phyloP scores from a whole-genome alignment of 768 basidiomycete genomes.

The Lenzites betulinus region DNA sequence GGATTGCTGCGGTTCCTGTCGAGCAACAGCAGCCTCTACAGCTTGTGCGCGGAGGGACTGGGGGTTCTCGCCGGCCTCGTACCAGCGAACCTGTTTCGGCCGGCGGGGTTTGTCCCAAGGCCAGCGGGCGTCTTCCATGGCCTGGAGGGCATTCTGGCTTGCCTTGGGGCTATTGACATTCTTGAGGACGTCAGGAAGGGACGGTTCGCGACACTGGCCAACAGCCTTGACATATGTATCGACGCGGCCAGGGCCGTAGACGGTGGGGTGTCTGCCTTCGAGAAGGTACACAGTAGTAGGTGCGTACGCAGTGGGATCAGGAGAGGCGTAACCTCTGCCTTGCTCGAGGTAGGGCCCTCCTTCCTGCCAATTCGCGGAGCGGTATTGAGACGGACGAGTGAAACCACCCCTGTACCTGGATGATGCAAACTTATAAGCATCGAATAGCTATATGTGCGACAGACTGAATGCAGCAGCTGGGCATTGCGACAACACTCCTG shows the following conservation, averaged over 20 bases:
- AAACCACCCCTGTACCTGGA: constrained; percentile 43
- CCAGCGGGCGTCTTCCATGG: constrained; percentile 45
- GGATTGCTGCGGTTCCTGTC: background rate
- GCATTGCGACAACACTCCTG: background rate
- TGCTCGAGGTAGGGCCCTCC: constrained; percentile 35
- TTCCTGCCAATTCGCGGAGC: constrained; percentile 38
- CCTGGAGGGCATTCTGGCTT: constrained; percentile 21
- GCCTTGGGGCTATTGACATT: constrained; percentile 33
- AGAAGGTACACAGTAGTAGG: constrained; percentile 43
- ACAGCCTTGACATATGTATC: constrained; percentile 35
- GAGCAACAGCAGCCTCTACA: background rate
- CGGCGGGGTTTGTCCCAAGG: constrained; percentile 26
- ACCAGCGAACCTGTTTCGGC: constrained; percentile 30
- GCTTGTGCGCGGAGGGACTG: constrained; percentile 18
- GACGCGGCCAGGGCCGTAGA: constrained; percentile 33
- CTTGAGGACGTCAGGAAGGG: constrained; percentile 33
- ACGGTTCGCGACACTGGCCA: constrained; percentile 37
- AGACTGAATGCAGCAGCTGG: background rate
- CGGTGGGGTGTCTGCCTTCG: constrained; percentile 36
- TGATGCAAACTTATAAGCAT: no score
- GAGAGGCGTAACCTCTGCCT: constrained; percentile 33
- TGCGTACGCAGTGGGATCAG: constrained; percentile 38
- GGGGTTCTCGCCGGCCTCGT: constrained; percentile 30
- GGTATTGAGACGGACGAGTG: constrained; percentile 41
- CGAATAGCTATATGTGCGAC: no score